phyloP scores from a whole-genome alignment of 495 filamentous ascomycete genomes.

The Glutinoglossum americanum region DNA sequence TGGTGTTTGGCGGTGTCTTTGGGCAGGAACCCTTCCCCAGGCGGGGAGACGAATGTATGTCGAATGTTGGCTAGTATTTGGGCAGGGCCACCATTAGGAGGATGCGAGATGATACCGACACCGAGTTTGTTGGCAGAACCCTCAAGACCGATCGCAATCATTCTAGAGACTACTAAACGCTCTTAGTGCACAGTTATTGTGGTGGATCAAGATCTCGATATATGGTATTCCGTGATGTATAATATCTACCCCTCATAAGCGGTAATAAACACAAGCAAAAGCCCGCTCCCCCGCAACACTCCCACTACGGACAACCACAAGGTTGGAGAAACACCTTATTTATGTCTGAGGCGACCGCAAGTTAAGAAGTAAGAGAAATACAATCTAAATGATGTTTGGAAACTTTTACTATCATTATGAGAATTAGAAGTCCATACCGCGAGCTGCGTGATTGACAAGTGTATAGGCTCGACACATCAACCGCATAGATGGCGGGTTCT shows the following conservation, averaged over 20 bases:
- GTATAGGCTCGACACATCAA: too few species aligned
- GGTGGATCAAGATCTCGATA: background rate
- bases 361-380: background rate
- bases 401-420: too few species aligned
- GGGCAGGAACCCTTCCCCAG: conserved; percentile 84
- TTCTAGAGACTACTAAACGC: conserved; percentile 8
- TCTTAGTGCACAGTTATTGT: background rate
- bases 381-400: too few species aligned
- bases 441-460: too few species aligned
- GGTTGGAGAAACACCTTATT: background rate
- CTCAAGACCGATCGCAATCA: conserved; percentile 85
- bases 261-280: background rate
- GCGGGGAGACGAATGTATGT: conserved; percentile 79
- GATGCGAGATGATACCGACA: conserved; percentile 78
- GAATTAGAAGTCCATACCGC: background rate
- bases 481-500: conserved; percentile 18
- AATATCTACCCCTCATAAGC: background rate
- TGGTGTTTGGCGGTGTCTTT: conserved; percentile 92
- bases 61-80: conserved; percentile 81
- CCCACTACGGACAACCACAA: background rate
- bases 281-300: too few species aligned
- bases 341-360: too few species aligned
- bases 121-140: conserved; percentile 96
- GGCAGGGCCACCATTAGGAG: conserved; percentile 32
- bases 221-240: background rate